A percentile compares a stretch with the other conserved stretches of the same genome.
These are phyloP conservation scores for Pinguiococcus pyrenoidosus DNA, from an alignment of 108 stramenopile genomes.

Conservation along the genomic window DNA sequence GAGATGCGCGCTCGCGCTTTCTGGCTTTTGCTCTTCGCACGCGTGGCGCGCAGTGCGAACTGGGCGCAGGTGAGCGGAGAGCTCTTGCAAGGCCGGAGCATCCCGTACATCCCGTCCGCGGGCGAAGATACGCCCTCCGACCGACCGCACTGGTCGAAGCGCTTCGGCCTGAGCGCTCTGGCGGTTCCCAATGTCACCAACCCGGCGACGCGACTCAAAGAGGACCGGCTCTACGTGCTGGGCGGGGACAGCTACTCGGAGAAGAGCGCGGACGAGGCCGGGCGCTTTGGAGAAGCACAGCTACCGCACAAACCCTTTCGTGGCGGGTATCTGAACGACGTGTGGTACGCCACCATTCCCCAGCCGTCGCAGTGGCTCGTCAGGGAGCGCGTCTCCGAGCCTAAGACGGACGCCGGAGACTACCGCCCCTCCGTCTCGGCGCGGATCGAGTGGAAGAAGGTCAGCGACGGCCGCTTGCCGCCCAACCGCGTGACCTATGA, in stretches of 20 bases:
- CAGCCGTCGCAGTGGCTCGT: not conserved
- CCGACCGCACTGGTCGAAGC: no score
- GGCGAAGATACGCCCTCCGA: no score
- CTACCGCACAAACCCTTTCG: not conserved
- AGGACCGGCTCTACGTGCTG: conserved; percentile 24
- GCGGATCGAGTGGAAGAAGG: conserved; percentile 20
- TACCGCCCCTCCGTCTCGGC: conserved; percentile 14
- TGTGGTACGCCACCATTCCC: conserved; percentile 44
- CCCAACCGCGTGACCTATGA: conserved; percentile 40
- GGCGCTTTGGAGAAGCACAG: not conserved
- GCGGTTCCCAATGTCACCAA: no score
- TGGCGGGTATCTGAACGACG: conserved; percentile 48
- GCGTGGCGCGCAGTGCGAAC: no score
- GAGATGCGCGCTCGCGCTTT: no score
- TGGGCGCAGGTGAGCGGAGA: no score
- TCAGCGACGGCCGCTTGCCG: conserved; percentile 18
- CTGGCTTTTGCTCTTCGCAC: no score
- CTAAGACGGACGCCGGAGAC: conserved; percentile 5
- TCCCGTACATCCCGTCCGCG: no score
- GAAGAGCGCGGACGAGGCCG: not conserved
- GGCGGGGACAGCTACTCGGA: conserved; percentile 25
- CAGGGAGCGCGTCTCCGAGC: not conserved
- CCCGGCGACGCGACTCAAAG: no score
- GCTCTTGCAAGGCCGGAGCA: no score
- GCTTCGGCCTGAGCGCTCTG: no score